Percentiles rank a stretch among this genome's conserved stretches.
Conservation (phyloP, 2,329 filamentous ascomycete genomes). For the Xylaria sp. region DNA sequence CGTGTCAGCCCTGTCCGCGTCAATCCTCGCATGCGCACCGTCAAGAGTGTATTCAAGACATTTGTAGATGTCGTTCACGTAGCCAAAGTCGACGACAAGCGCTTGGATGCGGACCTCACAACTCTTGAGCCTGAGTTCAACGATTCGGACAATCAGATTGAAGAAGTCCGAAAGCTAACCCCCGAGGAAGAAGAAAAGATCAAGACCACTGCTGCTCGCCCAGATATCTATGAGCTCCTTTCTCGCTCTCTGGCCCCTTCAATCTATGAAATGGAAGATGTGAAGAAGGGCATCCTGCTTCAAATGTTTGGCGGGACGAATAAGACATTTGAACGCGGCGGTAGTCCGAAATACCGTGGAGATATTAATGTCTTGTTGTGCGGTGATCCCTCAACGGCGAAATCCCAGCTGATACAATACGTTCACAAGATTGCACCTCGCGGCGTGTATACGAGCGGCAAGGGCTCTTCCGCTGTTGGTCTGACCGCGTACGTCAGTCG, state of each 20-base stretch:
- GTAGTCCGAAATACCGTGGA: constrained; percentile 93
- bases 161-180: constrained; percentile 84
- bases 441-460: constrained; percentile 82
- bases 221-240: constrained; percentile 93
- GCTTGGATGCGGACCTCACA: constrained; percentile 89
- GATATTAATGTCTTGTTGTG: constrained; percentile 98
- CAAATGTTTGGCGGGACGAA: constrained; percentile 98
- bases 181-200: constrained; percentile 93
- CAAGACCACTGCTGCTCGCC: constrained; percentile 78
- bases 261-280: constrained; percentile 97
- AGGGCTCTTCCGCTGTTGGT: constrained; percentile 84
- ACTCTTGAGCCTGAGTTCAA: constrained; percentile 85
- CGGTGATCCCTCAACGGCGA: constrained; percentile 95
- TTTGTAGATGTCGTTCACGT: constrained; percentile 96
- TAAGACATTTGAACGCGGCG: constrained; percentile 96
- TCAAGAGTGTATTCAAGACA: constrained; percentile 98
- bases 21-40: constrained; percentile 89
- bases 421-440: constrained; percentile 98
- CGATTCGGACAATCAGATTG: constrained; percentile 77
- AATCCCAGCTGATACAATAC: constrained; percentile 93
- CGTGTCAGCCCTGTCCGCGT: constrained; percentile 92
- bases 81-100: constrained; percentile 95
- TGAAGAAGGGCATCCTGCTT: constrained; percentile 97
- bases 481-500: constrained; percentile 84
- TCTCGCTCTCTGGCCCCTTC: constrained; percentile 92